A percentile compares a stretch with the other conserved stretches of the same genome.
Conservation (phyloP, 805 yeast species). For the Lachancea dasiensis region DNA sequence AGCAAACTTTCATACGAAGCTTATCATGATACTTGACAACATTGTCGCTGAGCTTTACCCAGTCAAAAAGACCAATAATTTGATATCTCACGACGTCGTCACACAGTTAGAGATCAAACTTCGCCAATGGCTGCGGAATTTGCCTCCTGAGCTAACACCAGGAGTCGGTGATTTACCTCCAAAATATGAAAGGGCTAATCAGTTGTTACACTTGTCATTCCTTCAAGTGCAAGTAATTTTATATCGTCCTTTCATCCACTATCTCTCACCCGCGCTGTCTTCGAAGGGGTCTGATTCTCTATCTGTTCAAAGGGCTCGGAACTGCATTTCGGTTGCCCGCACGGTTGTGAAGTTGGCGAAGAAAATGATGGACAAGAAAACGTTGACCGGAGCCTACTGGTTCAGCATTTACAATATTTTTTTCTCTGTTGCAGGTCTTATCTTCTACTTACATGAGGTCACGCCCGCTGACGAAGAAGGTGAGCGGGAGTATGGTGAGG, state of each 20-base stretch:
- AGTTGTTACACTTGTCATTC: slow-evolving; percentile 65
- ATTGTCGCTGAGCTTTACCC: slow-evolving; percentile 74
- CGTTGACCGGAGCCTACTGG: slow-evolving; percentile 87
- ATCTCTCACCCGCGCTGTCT: slow-evolving; percentile 42
- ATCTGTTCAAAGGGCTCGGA: slow-evolving; percentile 69
- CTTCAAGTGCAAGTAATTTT: slow-evolving; percentile 78
- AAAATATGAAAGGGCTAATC: slow-evolving; percentile 64
- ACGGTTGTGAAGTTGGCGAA: slow-evolving; percentile 74
- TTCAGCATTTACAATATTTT: slow-evolving; percentile 91
- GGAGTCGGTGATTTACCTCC: slow-evolving; percentile 30
- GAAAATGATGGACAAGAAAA: slow-evolving; percentile 65
- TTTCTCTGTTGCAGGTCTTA: slow-evolving; percentile 82
- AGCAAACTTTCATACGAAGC: slow-evolving; percentile 77
- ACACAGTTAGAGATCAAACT: slow-evolving; percentile 65
- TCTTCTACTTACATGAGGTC: slow-evolving; percentile 67
- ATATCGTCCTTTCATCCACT: slow-evolving; percentile 85
- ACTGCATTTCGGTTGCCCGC: slow-evolving; percentile 79
- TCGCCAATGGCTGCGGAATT: slow-evolving; percentile 62
- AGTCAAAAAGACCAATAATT: slow-evolving; percentile 26
- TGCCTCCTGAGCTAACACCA: slow-evolving; percentile 72
- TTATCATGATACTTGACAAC: slow-evolving; percentile 63
- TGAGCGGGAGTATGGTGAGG: slow-evolving; percentile 45
- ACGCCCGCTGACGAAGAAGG: slow-evolving; percentile 39
- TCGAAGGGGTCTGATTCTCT: slow-evolving; percentile 20
- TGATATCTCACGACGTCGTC: slow-evolving; percentile 42